Conservation (phyloP, 2,329 filamentous ascomycete genomes). For the Sporothrix phasma region DNA sequence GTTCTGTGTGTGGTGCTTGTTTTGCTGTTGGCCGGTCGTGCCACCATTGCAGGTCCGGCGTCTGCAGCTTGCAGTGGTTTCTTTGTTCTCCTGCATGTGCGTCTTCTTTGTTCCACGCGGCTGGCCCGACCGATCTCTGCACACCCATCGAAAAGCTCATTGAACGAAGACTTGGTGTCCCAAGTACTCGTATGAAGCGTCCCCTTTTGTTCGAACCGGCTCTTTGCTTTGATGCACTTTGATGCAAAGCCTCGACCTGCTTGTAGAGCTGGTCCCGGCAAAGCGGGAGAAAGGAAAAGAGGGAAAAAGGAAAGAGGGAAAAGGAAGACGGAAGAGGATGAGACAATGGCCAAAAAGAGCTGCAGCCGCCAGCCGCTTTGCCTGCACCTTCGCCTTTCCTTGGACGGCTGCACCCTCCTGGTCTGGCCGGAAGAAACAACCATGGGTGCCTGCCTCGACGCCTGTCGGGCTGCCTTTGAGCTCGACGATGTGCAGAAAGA, state of each 20-base stretch:
- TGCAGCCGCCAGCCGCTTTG: too few species aligned
- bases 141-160: not conserved
- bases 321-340: not conserved
- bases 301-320: not conserved
- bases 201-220: not conserved
- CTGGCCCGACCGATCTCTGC: not conserved
- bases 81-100: constrained; percentile 7
- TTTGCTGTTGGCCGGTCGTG: not conserved
- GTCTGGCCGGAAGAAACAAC: constrained; percentile 1
- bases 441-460: not conserved
- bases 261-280: not conserved
- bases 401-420: too few species aligned
- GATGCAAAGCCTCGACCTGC: not conserved
- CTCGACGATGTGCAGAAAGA: not conserved
- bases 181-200: too few species aligned
- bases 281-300: not conserved
- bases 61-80: not conserved
- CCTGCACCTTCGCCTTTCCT: too few species aligned
- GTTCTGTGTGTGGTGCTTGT: not conserved
- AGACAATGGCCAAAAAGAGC: too few species aligned
- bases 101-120: not conserved
- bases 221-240: not conserved
- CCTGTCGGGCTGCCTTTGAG: not conserved
- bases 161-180: too few species aligned
- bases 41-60: not conserved